These are phyloP conservation scores for Rhipidocladum racemiflorum DNA, from an alignment of 176 grass and related monocot species.

Conservation along the genomic window DNA sequence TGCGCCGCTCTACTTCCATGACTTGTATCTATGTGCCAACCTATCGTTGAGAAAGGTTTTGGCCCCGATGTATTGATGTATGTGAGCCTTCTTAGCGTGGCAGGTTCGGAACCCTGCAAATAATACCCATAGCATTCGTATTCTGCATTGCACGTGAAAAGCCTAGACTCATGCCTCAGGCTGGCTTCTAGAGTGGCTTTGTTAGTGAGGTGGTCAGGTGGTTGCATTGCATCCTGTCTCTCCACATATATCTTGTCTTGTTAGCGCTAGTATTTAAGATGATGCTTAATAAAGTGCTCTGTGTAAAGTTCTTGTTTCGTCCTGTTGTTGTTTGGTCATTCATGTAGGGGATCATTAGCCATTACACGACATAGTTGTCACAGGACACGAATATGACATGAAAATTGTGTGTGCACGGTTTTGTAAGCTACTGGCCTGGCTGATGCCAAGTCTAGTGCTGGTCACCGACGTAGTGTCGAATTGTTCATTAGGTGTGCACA, in stretches of 20 bases:
- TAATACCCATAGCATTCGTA: slow-evolving; percentile 19
- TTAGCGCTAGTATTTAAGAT: not conserved
- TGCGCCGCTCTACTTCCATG: not conserved
- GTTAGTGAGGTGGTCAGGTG: not conserved
- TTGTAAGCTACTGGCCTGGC: not conserved
- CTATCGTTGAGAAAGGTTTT: not conserved
- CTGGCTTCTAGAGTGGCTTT: not conserved
- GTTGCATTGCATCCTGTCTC: not conserved
- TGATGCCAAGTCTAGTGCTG: not conserved
- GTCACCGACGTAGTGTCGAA: not conserved
- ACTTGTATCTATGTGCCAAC: slow-evolving; percentile 25
- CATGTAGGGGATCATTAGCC: not conserved
- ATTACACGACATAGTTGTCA: not conserved
- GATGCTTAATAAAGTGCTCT: not conserved
- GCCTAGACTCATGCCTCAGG: not conserved
- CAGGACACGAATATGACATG: not conserved
- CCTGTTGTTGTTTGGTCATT: not conserved
- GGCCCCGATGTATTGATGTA: slow-evolving; percentile 20
- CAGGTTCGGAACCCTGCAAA: not conserved
- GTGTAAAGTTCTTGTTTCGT: not conserved
- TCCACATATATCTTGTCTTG: not conserved
- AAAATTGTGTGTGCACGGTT: not conserved
- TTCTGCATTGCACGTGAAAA: slow-evolving; percentile 15
- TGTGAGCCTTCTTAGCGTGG: slow-evolving; percentile 20
- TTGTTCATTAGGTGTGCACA: not conserved